Base-by-base conservation (phyloP, 139 green algal genomes). In the Picochlorum sp. region DNA sequence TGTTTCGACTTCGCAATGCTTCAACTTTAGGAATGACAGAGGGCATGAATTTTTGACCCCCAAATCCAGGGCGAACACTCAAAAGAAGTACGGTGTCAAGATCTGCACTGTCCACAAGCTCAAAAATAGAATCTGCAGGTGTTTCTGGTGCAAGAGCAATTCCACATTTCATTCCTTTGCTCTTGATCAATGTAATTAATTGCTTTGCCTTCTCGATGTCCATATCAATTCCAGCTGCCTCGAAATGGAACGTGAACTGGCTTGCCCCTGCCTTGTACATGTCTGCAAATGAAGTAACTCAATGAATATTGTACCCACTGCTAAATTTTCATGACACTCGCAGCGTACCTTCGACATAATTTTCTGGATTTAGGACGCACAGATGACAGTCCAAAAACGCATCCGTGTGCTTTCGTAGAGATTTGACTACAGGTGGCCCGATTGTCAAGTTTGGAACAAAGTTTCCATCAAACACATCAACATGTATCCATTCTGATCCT, bases 391-490 rank as follows among this genome's bases (percentile, higher is more conserved):
- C 89, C 28, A 97, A 59, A 63, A 95, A 96, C 7, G 84, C 83
- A 5, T 71, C 55, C 1, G 82, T 83, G 73, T 88, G 73, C 55
- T 86, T 86, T 22, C 86, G 70, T 18, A 97, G 69, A 25, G 63
- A 79, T 33, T 81, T 76, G 32, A 94, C 78, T 6, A 97, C 79
- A 1, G 89, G 87, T 4, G 83, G 70, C 6, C 89, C 89, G 18
- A 97, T 78, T 0, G 90, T 97, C 13, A 97, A 69, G 70, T 97
- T 97, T 14, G 83, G 85, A 10, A 97, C 89, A 65, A 97, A 95
- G 64, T 96, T 83, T 5, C 90, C 93, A 61, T 94, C 67, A 55
- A 64, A 69, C 13, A 89, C 55, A 51, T 89, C 81, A 22, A 86
- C 69, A 57, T 85, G 76, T 22, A 86, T 51, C 61, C 88, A 92